Base-by-base conservation (phyloP, 805 yeast genomes). In the Clavispora santaluciae region DNA sequence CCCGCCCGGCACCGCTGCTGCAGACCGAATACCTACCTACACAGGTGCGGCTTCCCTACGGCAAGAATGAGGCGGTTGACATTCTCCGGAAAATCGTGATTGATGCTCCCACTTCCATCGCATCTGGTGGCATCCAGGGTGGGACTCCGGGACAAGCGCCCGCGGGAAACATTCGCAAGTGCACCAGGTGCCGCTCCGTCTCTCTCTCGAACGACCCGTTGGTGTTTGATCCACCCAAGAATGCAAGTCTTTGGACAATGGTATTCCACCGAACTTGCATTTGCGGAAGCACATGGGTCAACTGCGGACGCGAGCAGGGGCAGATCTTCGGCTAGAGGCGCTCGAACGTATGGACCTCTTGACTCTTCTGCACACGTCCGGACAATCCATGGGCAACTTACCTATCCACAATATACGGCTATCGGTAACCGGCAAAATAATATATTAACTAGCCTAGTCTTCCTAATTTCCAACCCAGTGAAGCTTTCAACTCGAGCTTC, bases 231-330 rank as follows among this genome's bases (percentile, higher is more conserved):
- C 40, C 55, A 12, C 48, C 57, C 25, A 45, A 52, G 45, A 40
- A 68, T 40, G 46, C 66, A 24, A 72, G 66, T 8, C 53, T 60
- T 41, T 75, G 87, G 84, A 74, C 83, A 1, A 67, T 78, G 63
- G 81, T 83, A 1, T 81, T 79, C 56, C 89, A 83, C 50, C 67
- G 89, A 45, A 78, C 78, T 20, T 86, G 95, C 60, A 64, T 85
- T 25, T 86, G 95, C 59, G 93, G 93, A 0, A 84, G 86, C 28
- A 72, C 80, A 4, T 84, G 91, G 91, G 79, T 78, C 2, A 73
- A 73, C 45, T 49, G 54, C 25, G 10, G 25, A 5, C 34, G 29
- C 21, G 20, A 29, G 30, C n/a, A n/a, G n/a, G n/a, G n/a, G n/a
- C n/a, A n/a, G n/a, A 11, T n/a, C n/a, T n/a, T n/a, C n/a, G n/a